Evolutionary conservation across 345 rosid genomes (phyloP), one percentile per base, ranked within the genome.

Genomic region (Eucalyptus tenuipes): DNA sequence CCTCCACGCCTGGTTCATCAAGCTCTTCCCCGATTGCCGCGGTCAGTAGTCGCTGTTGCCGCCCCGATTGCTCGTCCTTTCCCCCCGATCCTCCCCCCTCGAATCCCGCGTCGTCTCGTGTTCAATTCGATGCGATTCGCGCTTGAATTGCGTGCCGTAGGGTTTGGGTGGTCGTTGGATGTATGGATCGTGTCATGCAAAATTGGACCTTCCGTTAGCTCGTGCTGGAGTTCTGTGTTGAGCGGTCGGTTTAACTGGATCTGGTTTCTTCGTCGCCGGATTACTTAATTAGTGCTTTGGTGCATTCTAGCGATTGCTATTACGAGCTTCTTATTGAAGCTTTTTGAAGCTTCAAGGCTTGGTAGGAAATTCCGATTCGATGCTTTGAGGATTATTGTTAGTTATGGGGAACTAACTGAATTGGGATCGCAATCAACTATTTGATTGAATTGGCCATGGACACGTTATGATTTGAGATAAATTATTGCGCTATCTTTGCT

Each of bases 1-100:
- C 44, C 99, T 98, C 82, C 99, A 98, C 89, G 91, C 99, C 85
- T 98, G 99, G 99, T 97, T 98, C 94, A 95, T 98, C 94, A 98
- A 94, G 91, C 92, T 95, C 92, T 90, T 93, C 85, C 97, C 99
- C 52, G 93, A 94, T 3, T 94, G 97, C 93, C 95, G 92, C 93
- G 99, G 99, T 98, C 49, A 68, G 57, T 53, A 61, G 22, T 12
- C 57, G 57, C 4, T 4, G 10, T 52, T 52, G 25, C 57, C 57
- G 57, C 57, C 9, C 14, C 87, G 45, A 31, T 20, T 79, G 40
- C 85, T 79, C 57, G 42, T 22, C 55, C 33, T 13, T 53, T 18
- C 20, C 37, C 13, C 87, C 68, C 22, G 75, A 13, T 48, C 47
- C 71, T 31, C 12, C 55, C 55, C 75, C n/a, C 40, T 47, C 22